Evolutionary conservation across 2,329 filamentous ascomycete genomes (phyloP).

Genomic region (Fusarium anguioides): DNA sequence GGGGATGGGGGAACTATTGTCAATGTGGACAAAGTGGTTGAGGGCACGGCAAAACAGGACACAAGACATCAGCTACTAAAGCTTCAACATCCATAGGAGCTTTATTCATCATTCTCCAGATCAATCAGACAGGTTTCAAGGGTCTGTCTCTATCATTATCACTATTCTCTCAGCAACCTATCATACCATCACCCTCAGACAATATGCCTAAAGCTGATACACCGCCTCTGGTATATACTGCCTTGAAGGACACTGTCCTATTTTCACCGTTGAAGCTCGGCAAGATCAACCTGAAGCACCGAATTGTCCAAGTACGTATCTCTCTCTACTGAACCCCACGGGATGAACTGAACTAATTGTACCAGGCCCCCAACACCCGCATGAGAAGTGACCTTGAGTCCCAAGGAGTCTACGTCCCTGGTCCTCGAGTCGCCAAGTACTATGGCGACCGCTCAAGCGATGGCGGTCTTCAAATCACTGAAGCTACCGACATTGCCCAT

Average conservation of each 20-base stretch:
- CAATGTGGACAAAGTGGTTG: background rate
- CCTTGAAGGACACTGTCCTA: slow-evolving; percentile 46
- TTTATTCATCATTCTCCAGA: background rate
- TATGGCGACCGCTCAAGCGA: slow-evolving; percentile 49
- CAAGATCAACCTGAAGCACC: slow-evolving; percentile 49
- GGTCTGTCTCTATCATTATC: too few relatives aligned
- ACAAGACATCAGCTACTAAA: slow-evolving; percentile 6
- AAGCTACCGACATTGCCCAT: slow-evolving; percentile 48
- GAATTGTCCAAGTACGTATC: slow-evolving; percentile 49
- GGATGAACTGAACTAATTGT: background rate
- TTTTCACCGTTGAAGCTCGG: slow-evolving; percentile 52
- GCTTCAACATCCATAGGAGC: slow-evolving; percentile 7
- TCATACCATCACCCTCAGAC: slow-evolving; percentile 21
- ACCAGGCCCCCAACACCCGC: slow-evolving; percentile 5
- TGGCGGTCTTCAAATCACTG: slow-evolving; percentile 48
- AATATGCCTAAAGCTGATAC: slow-evolving; percentile 34
- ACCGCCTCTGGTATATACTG: slow-evolving; percentile 30
- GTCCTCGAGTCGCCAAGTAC: slow-evolving; percentile 44
- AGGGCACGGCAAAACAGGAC: background rate
- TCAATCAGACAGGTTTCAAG: background rate
- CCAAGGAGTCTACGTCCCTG: slow-evolving; percentile 50
- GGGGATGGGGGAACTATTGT: background rate
- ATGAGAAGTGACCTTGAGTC: slow-evolving; percentile 45
- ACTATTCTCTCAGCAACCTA: too few relatives aligned
- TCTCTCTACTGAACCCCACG: accelerated